These are phyloP conservation scores for Cadophora sp. DNA, from an alignment of 2,329 filamentous ascomycete genomes.

Conservation along the genomic window DNA sequence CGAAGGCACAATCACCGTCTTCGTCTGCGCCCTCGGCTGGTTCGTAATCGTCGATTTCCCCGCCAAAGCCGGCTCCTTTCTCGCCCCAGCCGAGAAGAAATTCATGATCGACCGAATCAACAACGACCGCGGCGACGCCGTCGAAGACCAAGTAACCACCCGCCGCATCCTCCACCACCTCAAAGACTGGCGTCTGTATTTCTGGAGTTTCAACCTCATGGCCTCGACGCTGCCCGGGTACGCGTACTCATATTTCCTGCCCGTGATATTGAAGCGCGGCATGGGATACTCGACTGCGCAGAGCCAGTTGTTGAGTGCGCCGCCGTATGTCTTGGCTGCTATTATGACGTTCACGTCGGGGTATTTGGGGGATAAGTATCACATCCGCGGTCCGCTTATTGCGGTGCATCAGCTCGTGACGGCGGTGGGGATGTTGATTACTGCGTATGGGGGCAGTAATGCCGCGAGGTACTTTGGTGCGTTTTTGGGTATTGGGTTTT, in stretches of 20 bases:
- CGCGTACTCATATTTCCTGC: constrained; percentile 79
- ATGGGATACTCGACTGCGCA: constrained; percentile 60
- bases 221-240: constrained; percentile 76
- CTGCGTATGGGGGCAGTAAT: constrained; percentile 55
- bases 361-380: constrained; percentile 59
- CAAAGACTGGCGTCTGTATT: constrained; percentile 65
- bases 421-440: constrained; percentile 34
- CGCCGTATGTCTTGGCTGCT: constrained; percentile 55
- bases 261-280: constrained; percentile 69
- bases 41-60: constrained; percentile 70
- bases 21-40: constrained; percentile 57
- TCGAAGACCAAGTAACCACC: constrained; percentile 54
- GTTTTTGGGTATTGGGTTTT: constrained; percentile 47
- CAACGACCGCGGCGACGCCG: constrained; percentile 61
- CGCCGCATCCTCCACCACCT: constrained; percentile 54
- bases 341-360: constrained; percentile 52
- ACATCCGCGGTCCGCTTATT: constrained; percentile 43
- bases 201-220: constrained; percentile 65
- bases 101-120: constrained; percentile 62
- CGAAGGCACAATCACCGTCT: constrained; percentile 59
- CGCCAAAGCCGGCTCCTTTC: constrained; percentile 54
- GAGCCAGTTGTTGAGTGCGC: constrained; percentile 61
- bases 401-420: constrained; percentile 16
- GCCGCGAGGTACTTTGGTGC: constrained; percentile 62
- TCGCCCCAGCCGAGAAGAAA: constrained; percentile 55